Percentiles rank a stretch among this genome's conserved stretches.
Evolutionary conservation across 2,329 filamentous ascomycete genomes (phyloP).

Genomic region (Penicillium sclerotigenum): DNA sequence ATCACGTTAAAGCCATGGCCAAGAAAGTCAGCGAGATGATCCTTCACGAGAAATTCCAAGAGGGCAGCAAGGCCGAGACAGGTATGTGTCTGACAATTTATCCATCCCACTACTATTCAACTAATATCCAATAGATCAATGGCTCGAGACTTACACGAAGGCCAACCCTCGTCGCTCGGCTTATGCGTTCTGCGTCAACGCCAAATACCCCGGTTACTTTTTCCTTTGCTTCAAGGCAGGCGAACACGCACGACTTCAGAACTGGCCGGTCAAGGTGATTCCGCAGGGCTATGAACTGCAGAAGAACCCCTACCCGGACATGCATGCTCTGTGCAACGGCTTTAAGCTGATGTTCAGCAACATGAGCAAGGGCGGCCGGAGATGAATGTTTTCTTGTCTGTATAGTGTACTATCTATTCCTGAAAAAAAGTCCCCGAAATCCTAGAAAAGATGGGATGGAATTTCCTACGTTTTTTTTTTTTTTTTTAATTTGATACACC

Average conservation of each 20-base stretch:
- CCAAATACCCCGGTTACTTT: conserved; percentile 91
- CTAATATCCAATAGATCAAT: conserved; percentile 64
- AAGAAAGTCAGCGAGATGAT: conserved; percentile 97
- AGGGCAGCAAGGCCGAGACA: conserved; percentile 72
- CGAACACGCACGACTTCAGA: conserved; percentile 66
- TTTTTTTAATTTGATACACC: conserved; percentile 23
- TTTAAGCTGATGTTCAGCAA: conserved; percentile 84
- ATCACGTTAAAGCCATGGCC: conserved; percentile 96
- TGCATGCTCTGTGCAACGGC: conserved; percentile 91
- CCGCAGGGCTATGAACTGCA: conserved; percentile 91
- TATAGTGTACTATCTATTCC: conserved; percentile 25
- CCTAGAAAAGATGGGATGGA: conserved; percentile 14
- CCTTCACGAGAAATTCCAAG: conserved; percentile 89
- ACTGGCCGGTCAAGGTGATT: conserved; percentile 84
- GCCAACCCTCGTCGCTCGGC: conserved; percentile 91
- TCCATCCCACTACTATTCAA: background rate
- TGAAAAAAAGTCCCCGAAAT: background rate
- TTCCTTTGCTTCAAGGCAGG: conserved; percentile 95
- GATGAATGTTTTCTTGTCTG: conserved; percentile 21
- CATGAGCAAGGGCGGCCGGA: conserved; percentile 46
- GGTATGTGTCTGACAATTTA: conserved; percentile 58
- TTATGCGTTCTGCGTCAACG: conserved; percentile 93
- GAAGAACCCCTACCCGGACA: conserved; percentile 86
- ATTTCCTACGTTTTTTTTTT: conserved; percentile 10
- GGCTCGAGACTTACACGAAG: conserved; percentile 92